Base-by-base conservation (phyloP, 139 green algal genomes). In the Chlamydomonas eustigma region DNA sequence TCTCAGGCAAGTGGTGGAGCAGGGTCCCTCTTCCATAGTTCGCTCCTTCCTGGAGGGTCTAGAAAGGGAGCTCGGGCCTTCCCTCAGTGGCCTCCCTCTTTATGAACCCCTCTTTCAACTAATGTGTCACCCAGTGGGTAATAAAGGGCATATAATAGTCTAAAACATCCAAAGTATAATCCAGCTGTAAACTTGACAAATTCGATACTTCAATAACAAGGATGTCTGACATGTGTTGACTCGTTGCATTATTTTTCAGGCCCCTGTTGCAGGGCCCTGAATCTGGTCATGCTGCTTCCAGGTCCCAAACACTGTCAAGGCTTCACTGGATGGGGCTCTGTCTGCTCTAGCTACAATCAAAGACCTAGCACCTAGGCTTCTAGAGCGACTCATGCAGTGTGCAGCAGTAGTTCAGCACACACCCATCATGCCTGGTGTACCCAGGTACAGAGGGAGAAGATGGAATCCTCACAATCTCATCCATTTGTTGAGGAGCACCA, bases 51-150 rank as follows among this genome's bases (percentile, higher is more conserved):
- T 77, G 76, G 75, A 77, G n/a, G 63, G 72, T 37, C n/a, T 39
- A 32, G 51, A 81, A 28, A 50, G 64, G 2, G 81, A 89, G 50
- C 35, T 87, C 52, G 71, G 64, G 51, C 50, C 79, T 18, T 28
- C 69, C 18, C 79, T 89, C 22, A 73, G 79, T 1, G 77, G 86
- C 25, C 66, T 80, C 6, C 88, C 88, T 3, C 77, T 91, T 0
- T 90, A 90, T 74, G 89, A 95, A 76, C 80, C 91, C 0, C 75
- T 95, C 1, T 91, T 95, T 74, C 88, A 93, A 79, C 84, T 92
- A 36, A 93, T 94, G 87, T 93, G 90, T 78, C 89, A 91, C 68
- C 90, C 88, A 2, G 91, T 95, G 32, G 63, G 63, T 22, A 24
- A 24, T 63, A n/a, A n/a, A n/a, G n/a, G n/a, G n/a, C n/a, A n/a